Evolutionary conservation across 805 yeast genomes (phyloP), one percentile per base, ranked within the genome.

Genomic region (Yarrowia hollandica): DNA sequence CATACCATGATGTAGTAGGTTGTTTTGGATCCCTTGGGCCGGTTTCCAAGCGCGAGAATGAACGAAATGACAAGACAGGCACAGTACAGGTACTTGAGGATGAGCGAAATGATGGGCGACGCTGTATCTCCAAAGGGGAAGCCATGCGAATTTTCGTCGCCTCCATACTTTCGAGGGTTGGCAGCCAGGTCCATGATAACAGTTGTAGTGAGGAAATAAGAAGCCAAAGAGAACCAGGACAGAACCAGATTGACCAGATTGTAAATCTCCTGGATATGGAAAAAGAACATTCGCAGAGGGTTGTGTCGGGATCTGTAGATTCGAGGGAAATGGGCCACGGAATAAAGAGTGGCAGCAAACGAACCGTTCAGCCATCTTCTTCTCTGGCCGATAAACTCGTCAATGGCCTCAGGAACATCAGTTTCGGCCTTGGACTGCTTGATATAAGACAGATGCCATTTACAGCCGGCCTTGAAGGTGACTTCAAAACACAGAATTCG

Each of bases 291-390:
- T 59, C 87, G 76, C 31, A 76, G 69, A 12, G 75, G 46, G 31
- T 81, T 78, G 69, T 83, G 88, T 14, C 79, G 72, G 6, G 84
- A 78, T n/a, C 72, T 62, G 77, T 83, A 83, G 34, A 60, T 56
- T 23, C 46, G 61, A 15, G 60, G 38, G 57, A 60, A 60, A 22
- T 60, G 60, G 31, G 38, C 46, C 16, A 57, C 60, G 15, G 62
- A 60, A 19, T 57, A 60, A 7, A 60, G 44, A 6, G 50, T 28
- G 11, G 59, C 50, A 4, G 59, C 59, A 66, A 83, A 83, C 1
- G 87, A 82, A 42, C 88, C 88, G 67, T 83, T 83, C 61, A 84
- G 74, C 88, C 88, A 83, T 65, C 88, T 76, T 67, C 88, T 77
- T 63, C 88, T 77, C 69, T 83, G 88, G 34, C 82, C 75, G 48